These are phyloP conservation scores for Penicillium sp. DNA, from an alignment of 2,329 filamentous ascomycete genomes.

Conservation along the genomic window DNA sequence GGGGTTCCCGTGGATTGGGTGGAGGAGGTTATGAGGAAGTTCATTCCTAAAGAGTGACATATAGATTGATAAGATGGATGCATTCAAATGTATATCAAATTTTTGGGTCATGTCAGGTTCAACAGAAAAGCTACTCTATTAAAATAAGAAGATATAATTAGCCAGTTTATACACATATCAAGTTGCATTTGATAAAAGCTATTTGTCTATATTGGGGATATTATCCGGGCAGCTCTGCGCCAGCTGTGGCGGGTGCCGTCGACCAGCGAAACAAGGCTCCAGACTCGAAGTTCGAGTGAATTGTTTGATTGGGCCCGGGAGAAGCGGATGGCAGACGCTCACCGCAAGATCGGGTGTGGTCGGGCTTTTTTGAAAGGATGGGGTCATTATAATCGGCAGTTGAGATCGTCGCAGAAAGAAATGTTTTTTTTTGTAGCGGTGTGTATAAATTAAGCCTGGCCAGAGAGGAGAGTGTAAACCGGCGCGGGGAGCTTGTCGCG, in stretches of 20 bases:
- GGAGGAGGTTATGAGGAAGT: constrained; percentile 41
- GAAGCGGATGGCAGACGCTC: neutral
- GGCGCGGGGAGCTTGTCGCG: constrained; percentile 84
- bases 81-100: neutral
- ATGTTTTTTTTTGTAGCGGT: constrained; percentile 5
- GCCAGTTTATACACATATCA: constrained; percentile 7
- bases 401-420: constrained; percentile 11
- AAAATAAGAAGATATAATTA: neutral
- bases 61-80: neutral
- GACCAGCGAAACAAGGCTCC: constrained; percentile 11
- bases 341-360: constrained; percentile 8
- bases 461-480: constrained; percentile 76
- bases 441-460: constrained; percentile 48
- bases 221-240: constrained; percentile 16
- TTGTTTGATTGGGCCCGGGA: neutral
- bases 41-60: constrained; percentile 30
- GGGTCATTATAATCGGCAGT: constrained; percentile 15
- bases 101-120: neutral
- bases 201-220: constrained; percentile 18
- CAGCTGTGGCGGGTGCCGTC: constrained; percentile 8
- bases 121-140: neutral
- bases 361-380: constrained; percentile 4
- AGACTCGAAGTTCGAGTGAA: neutral
- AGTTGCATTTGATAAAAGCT: constrained; percentile 13
- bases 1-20: constrained; percentile 39